Evolutionary conservation across 75 land plant species (phyloP), one percentile per base, ranked within the genome.

Genomic region (Picea glauca): DNA sequence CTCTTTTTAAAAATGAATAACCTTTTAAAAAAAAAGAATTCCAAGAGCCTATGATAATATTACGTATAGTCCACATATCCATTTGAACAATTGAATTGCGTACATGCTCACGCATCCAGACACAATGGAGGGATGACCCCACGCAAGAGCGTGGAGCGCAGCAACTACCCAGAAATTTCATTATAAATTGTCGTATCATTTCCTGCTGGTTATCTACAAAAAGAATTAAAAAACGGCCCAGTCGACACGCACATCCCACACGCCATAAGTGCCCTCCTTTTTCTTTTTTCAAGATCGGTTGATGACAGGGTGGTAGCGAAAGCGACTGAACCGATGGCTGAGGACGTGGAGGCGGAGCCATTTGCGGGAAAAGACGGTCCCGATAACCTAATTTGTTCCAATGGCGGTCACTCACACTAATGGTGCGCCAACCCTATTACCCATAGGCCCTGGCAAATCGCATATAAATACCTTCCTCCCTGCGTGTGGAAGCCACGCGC

Each of bases 401-500:
- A 2, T 70, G 56, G 50, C 54, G 11, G 74, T 43, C 74, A 70
- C 74, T 40, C 26, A 40, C 74, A 50, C 26, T 0, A n/a, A 38
- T 40, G 50, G 50, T 32, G 12, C 13, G 12, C 9, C 4, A 33
- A 64, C 13, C 40, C 31, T 13, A 65, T 33, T 33, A 33, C 26
- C 40, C 54, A 43, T 12, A 23, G 21, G 3, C 40, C 74, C 56
- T 8, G 21, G 26, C 74, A n/a, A 43, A n/a, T 9, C 3, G 56
- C 74, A 40, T 70, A 70, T 70, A 70, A 70, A 21, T 21, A 20
- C 9, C 74, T 2, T 70, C 4, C 56, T 50, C 23, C 74, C 74
- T n/a, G 50, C 74, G 54, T 43, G 74, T 70, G 74, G 46, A 70
- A 70, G 74, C 20, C 74, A 70, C 74, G 56, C 74, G 54, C 74